Evolutionary conservation across 805 yeast species (phyloP).

Genomic region (Komagataella phaffii): DNA sequence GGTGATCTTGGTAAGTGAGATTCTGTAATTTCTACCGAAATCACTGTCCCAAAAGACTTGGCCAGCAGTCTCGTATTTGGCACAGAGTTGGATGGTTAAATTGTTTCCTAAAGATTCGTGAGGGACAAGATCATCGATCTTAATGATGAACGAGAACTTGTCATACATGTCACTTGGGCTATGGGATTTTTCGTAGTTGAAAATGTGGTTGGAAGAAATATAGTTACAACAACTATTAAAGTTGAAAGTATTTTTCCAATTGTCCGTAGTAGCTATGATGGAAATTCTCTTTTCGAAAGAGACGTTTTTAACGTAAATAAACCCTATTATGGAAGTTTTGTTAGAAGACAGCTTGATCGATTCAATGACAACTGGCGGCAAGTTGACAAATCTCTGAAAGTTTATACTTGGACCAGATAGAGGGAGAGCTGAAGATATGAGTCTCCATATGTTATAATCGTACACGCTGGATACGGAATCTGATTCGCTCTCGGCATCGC

Average conservation of each 20-base stretch:
- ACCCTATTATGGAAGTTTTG: slow-evolving; percentile 29
- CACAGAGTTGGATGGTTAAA: slow-evolving; percentile 24
- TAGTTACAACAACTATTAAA: slow-evolving; percentile 19
- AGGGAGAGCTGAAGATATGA: slow-evolving; percentile 2
- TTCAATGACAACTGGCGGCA: slow-evolving; percentile 16
- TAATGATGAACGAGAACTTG: slow-evolving; percentile 35
- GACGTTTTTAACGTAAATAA: slow-evolving; percentile 23
- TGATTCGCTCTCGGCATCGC: slow-evolving; percentile 7
- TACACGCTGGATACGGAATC: neutral
- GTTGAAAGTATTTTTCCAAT: slow-evolving; percentile 22
- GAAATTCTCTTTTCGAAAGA: slow-evolving; percentile 24
- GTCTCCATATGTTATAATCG: slow-evolving; percentile 3
- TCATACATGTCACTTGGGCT: slow-evolving; percentile 19
- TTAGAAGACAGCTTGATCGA: slow-evolving; percentile 23
- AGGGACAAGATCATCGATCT: slow-evolving; percentile 21
- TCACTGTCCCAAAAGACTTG: slow-evolving; percentile 27
- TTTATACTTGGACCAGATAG: neutral
- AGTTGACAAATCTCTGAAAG: slow-evolving; percentile 3
- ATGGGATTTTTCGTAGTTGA: slow-evolving; percentile 28
- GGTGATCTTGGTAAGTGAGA: slow-evolving; percentile 17
- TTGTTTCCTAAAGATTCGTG: slow-evolving; percentile 8
- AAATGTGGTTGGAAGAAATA: slow-evolving; percentile 22
- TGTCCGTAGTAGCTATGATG: slow-evolving; percentile 35
- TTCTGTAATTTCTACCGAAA: slow-evolving; percentile 19
- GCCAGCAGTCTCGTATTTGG: slow-evolving; percentile 21